Evolutionary conservation across 129 eudicot species (phyloP).

Genomic region (Glebionis coronaria): DNA sequence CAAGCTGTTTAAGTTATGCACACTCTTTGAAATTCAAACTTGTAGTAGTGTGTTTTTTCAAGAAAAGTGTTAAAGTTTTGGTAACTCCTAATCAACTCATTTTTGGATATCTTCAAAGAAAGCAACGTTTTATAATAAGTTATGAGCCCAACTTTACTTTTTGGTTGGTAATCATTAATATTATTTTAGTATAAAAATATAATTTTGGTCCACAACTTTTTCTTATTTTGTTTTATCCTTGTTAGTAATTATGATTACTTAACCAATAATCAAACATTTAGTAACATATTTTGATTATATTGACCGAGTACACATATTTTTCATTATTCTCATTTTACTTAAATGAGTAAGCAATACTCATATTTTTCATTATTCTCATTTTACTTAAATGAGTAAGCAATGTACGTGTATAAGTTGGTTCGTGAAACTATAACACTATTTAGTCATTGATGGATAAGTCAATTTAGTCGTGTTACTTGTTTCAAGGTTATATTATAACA

Average conservation of each 20-base stretch:
- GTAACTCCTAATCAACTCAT: no score
- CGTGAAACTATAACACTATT: no score
- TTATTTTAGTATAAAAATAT: not conserved
- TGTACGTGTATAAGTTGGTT: not conserved
- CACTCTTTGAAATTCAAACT: not conserved
- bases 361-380: not conserved
- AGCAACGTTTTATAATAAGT: not conserved
- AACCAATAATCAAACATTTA: not conserved
- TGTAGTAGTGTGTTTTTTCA: not conserved
- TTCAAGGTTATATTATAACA: no score
- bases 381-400: not conserved
- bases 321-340: not conserved
- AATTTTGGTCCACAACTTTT: not conserved
- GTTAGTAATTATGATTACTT: not conserved
- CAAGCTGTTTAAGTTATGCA: not conserved
- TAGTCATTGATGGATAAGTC: no score
- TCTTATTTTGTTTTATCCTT: not conserved
- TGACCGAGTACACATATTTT: no score
- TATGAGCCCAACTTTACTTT: conserved; percentile 3
- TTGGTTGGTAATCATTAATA: not conserved
- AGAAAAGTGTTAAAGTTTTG: not conserved
- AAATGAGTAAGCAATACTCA: not conserved
- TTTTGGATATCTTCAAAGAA: not conserved
- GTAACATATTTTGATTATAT: no score
- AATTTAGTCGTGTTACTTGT: no score